These are phyloP conservation scores for Candida pseudoviswanathii DNA, from an alignment of 1,139 yeast genomes.

Conservation along the genomic window DNA sequence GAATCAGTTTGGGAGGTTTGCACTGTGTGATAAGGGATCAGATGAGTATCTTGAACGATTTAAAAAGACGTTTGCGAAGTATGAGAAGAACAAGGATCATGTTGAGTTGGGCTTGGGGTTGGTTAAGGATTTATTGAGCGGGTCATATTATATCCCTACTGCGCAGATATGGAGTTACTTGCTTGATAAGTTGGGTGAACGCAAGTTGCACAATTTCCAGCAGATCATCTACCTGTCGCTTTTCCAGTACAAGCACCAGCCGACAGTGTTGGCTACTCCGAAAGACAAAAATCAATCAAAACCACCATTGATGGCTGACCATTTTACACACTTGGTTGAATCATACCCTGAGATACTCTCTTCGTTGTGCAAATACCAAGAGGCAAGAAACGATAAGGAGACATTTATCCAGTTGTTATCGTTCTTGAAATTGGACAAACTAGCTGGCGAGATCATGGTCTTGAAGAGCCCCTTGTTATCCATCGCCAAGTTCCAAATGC, in stretches of 20 bases:
- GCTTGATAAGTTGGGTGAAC: constrained; percentile 27
- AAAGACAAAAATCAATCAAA: background rate
- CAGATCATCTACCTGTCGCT: constrained; percentile 28
- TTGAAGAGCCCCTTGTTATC: constrained; percentile 23
- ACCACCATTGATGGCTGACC: constrained; percentile 20
- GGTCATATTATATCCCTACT: constrained; percentile 27
- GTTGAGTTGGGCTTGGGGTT: constrained; percentile 25
- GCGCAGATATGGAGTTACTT: constrained; percentile 25
- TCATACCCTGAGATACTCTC: constrained; percentile 31
- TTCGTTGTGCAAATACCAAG: constrained; percentile 30
- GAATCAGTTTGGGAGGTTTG: constrained; percentile 10
- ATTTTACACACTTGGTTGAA: constrained; percentile 25
- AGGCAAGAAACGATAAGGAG: constrained; percentile 20
- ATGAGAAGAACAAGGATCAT: constrained; percentile 20
- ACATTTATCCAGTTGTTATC: constrained; percentile 29
- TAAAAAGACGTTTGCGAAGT: constrained; percentile 19
- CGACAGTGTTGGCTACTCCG: constrained; percentile 22
- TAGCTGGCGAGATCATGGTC: constrained; percentile 21
- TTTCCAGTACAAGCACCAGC: constrained; percentile 24
- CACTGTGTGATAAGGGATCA: constrained; percentile 10
- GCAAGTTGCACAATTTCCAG: constrained; percentile 28
- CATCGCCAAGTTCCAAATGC: constrained; percentile 28
- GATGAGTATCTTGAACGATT: constrained; percentile 24
- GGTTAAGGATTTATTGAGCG: constrained; percentile 20
- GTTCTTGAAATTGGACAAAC: constrained; percentile 32